Evolutionary conservation across 1,139 yeast species (phyloP).

Genomic region (Sugiyamaella novakii): DNA sequence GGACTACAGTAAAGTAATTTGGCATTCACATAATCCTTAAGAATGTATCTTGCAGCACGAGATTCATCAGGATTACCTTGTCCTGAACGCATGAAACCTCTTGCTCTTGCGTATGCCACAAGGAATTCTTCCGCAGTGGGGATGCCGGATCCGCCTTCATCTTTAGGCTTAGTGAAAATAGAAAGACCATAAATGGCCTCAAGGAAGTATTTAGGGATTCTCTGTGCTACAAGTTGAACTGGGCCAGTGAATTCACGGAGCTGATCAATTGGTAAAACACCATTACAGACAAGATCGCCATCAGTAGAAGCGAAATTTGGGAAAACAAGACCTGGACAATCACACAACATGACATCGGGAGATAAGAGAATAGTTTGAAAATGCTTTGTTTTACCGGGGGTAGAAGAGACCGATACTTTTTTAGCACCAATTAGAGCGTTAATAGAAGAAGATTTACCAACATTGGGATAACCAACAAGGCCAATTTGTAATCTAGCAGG

Average conservation of each 20-base stretch:
- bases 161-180: constrained; percentile 69
- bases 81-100: constrained; percentile 93
- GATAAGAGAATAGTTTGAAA: constrained; percentile 93
- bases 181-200: constrained; percentile 96
- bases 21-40: constrained; percentile 95
- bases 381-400: constrained; percentile 99
- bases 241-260: constrained; percentile 95
- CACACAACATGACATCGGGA: constrained; percentile 83
- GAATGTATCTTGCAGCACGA: constrained; percentile 87
- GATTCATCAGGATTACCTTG: constrained; percentile 97
- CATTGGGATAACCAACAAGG: constrained; percentile 88
- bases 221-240: constrained; percentile 74
- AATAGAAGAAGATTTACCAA: constrained; percentile 95
- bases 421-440: constrained; percentile 95
- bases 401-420: constrained; percentile 94
- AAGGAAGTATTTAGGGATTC: constrained; percentile 83
- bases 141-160: constrained; percentile 85
- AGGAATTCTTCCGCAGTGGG: constrained; percentile 90
- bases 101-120: constrained; percentile 91
- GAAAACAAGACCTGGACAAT: constrained; percentile 98
- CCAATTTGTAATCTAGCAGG: constrained; percentile 73
- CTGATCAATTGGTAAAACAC: constrained; percentile 97
- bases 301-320: constrained; percentile 97
- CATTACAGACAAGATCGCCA: constrained; percentile 96
- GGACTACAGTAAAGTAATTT: constrained; percentile 83